Conservation (phyloP, 371 early-diverging fungal genomes). For the Mucor indicus region DNA sequence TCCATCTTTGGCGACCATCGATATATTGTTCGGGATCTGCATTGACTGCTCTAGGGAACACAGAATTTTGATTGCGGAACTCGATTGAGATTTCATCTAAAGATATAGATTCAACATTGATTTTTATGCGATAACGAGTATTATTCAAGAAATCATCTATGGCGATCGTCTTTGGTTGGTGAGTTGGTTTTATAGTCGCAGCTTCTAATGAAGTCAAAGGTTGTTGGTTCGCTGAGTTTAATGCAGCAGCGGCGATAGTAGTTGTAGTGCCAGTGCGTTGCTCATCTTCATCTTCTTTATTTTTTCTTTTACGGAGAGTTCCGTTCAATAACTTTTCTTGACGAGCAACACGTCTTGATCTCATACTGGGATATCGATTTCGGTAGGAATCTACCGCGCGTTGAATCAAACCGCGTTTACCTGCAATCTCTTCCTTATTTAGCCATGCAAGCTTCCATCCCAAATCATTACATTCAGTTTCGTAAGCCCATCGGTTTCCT, state of each 20-base stretch:
- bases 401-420: slow-evolving; percentile 91
- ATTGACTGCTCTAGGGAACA: slow-evolving; percentile 34
- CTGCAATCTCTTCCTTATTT: slow-evolving; percentile 83
- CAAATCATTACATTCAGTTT: slow-evolving; percentile 86
- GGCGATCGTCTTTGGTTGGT: slow-evolving; percentile 44
- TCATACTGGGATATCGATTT: slow-evolving; percentile 78
- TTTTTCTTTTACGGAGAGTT: slow-evolving; percentile 39
- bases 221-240: slow-evolving; percentile 1
- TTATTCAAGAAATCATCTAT: slow-evolving; percentile 29
- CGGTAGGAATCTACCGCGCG: slow-evolving; percentile 94
- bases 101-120: slow-evolving; percentile 35
- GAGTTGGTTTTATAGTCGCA: slow-evolving; percentile 29
- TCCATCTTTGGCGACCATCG: slow-evolving; percentile 29
- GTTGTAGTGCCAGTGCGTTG: neutral
- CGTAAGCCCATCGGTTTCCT: slow-evolving; percentile 95
- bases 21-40: slow-evolving; percentile 20
- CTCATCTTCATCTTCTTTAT: slow-evolving; percentile 37
- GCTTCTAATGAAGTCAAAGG: slow-evolving; percentile 14
- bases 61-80: slow-evolving; percentile 39
- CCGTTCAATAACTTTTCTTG: slow-evolving; percentile 72
- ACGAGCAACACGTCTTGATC: slow-evolving; percentile 80
- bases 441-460: slow-evolving; percentile 92
- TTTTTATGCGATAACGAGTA: slow-evolving; percentile 37
- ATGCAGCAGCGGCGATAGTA: neutral
- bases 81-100: slow-evolving; percentile 35